Evolutionary conservation across 495 filamentous ascomycete genomes (phyloP), one percentile per base, ranked within the genome.

Genomic region (Pseudoneurospora amorphoporcata): DNA sequence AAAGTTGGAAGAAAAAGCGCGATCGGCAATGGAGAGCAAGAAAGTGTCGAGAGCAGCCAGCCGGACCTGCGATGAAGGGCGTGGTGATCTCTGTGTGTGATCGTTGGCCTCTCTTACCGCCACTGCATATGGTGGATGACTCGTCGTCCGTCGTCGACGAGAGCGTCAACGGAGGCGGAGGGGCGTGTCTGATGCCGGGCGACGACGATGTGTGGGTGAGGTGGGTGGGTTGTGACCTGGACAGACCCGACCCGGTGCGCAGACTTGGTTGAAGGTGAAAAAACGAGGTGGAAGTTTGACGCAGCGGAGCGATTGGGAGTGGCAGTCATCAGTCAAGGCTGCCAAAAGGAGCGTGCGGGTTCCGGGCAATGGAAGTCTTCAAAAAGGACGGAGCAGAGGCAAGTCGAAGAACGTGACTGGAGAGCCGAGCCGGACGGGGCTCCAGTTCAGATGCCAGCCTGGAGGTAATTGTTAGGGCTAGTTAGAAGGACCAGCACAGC

Each of bases 321-420:
- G 43, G 43, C 43, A 47, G 47, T 29, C 58, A 70, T 29, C 58
- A 70, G 73, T 61, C 37, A 61, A 29, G 39, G 70, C 39, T 68
- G 72, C 69, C 73, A 76, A 79, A 73, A 74, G 75, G 78, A 78
- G 77, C 73, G 77, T 76, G 70, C 75, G 72, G 70, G 61, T 77
- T 77, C 16, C 41, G 12, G 39, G 3, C 10, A 17, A 71, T 73
- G 72, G 68, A 68, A 75, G 76, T 23, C 12, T 17, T 23, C 35
- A 23, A 23, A 61, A 61, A 61, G 53, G 53, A 61, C 53, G 53
- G 53, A 61, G 53, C 53, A 61, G 23, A 61, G 53, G 53, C 53
- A 61, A 23, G 53, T 61, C 53, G 53, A 32, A 65, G 53, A 65
- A 65, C 53, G 53, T 65, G 73, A 76, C 73, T 70, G 68, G 73